Percentiles rank a stretch among this genome's conserved stretches.
Evolutionary conservation across 2,329 filamentous ascomycete species (phyloP).

Genomic region (Ceratocystis ficicola): DNA sequence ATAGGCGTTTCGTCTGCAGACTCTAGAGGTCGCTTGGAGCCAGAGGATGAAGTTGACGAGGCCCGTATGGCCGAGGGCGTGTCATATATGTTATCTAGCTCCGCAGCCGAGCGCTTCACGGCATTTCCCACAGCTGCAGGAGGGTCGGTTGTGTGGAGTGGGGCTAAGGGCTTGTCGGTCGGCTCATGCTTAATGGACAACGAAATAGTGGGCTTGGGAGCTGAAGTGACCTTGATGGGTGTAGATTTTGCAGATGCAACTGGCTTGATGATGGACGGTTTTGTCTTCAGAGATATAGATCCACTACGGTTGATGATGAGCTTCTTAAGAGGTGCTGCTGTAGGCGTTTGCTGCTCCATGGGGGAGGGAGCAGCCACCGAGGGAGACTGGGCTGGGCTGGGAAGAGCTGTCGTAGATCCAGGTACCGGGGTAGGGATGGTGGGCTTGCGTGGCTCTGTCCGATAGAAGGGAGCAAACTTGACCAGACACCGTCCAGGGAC

Average conservation of each 20-base stretch:
- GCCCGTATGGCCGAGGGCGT: constrained; percentile 1
- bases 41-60: not conserved
- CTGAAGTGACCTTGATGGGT: constrained; percentile 7
- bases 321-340: constrained; percentile 20
- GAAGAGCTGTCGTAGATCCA: not conserved
- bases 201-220: constrained; percentile 18
- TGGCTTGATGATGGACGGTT: constrained; percentile 17
- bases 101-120: not conserved
- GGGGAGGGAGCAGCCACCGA: not conserved
- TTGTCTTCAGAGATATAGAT: constrained; percentile 20
- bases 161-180: constrained; percentile 8
- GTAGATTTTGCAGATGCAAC: constrained; percentile 8
- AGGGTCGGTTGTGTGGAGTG: not conserved
- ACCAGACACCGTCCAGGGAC: constrained; percentile 32
- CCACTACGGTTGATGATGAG: constrained; percentile 23
- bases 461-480: constrained; percentile 33
- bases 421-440: constrained; percentile 12
- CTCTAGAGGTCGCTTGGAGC: constrained; percentile 20
- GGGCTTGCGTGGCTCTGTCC: constrained; percentile 24
- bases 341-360: constrained; percentile 3
- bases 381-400: constrained; percentile 2
- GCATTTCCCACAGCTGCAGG: not conserved
- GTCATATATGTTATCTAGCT: constrained; percentile 16
- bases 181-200: constrained; percentile 21
- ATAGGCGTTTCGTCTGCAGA: constrained; percentile 3